A percentile compares a stretch with the other conserved stretches of the same genome.
These are phyloP conservation scores for Neoboletus brunneissimus DNA, from an alignment of 768 basidiomycete species.

Conservation along the genomic window DNA sequence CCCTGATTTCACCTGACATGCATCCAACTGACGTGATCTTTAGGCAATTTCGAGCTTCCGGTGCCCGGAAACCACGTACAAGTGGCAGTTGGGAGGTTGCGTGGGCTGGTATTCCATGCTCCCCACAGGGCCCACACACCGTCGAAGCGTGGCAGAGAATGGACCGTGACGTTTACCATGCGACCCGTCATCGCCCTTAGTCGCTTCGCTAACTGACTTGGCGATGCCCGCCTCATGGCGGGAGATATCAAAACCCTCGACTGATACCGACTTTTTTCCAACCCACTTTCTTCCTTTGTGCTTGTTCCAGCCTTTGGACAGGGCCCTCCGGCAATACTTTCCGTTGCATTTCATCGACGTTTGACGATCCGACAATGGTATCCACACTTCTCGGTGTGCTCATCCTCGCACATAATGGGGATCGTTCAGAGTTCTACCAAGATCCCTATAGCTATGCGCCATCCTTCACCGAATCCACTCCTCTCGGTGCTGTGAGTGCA, in stretches of 20 bases:
- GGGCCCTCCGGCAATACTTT: not conserved
- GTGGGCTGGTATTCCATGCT: slow-evolving; percentile 14
- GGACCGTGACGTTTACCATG: slow-evolving; percentile 22
- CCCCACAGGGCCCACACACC: slow-evolving; percentile 17
- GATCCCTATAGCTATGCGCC: slow-evolving; percentile 67
- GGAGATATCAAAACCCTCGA: slow-evolving; percentile 30
- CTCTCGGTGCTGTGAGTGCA: slow-evolving; percentile 64
- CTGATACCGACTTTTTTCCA: slow-evolving; percentile 7
- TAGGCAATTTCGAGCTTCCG: slow-evolving; percentile 20
- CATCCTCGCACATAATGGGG: slow-evolving; percentile 74
- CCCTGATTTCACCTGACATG: slow-evolving; percentile 22
- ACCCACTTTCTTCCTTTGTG: slow-evolving; percentile 9
- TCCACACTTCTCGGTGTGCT: slow-evolving; percentile 65
- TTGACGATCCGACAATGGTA: slow-evolving; percentile 21
- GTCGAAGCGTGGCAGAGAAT: slow-evolving; percentile 30
- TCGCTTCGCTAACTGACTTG: slow-evolving; percentile 27
- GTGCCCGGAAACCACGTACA: slow-evolving; percentile 26
- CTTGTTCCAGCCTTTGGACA: not conserved
- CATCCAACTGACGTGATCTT: slow-evolving; percentile 24
- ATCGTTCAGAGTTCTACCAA: slow-evolving; percentile 66
- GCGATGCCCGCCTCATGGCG: slow-evolving; percentile 31
- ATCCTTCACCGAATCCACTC: slow-evolving; percentile 65
- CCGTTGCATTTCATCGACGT: not conserved
- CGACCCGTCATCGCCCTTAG: slow-evolving; percentile 25
- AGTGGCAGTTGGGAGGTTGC: slow-evolving; percentile 19